phyloP scores from a whole-genome alignment of 306 rosid species.

The Gleditsia sinensis region DNA sequence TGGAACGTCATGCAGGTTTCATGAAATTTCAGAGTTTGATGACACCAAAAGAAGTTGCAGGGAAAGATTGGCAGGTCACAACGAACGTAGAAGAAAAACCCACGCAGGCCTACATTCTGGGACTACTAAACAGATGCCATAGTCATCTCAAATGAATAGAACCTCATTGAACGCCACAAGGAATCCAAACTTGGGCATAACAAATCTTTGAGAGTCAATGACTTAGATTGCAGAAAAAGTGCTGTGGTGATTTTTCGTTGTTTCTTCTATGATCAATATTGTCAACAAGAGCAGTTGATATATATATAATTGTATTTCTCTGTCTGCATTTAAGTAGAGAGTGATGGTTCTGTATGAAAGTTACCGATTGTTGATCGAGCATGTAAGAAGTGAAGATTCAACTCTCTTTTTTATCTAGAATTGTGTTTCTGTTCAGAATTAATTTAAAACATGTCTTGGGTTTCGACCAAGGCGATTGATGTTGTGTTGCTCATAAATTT shows the following conservation, averaged over 20 bases:
- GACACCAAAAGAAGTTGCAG: constrained; percentile 39
- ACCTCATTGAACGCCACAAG: neutral
- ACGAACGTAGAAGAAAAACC: constrained; percentile 33
- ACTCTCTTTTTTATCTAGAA: neutral
- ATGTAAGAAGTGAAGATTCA: neutral
- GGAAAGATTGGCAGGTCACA: constrained; percentile 33
- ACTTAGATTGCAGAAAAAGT: neutral
- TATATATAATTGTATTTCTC: too few species aligned
- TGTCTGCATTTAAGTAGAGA: too few species aligned
- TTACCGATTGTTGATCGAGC: neutral
- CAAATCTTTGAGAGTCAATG: neutral
- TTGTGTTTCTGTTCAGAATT: neutral
- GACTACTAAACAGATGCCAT: too few species aligned
- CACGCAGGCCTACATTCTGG: neutral
- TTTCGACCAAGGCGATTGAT: too few species aligned
- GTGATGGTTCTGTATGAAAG: neutral
- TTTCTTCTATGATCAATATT: too few species aligned
- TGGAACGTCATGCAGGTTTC: constrained; percentile 31
- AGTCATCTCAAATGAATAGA: neutral
- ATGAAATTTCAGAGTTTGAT: constrained; percentile 34
- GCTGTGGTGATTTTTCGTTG: too few species aligned
- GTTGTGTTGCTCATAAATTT: too few species aligned
- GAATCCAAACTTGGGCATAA: neutral
- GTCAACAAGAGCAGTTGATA: neutral
- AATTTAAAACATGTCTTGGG: too few species aligned